phyloP scores from a whole-genome alignment of 2,329 filamentous ascomycete species.

The Seiridium unicorne region DNA sequence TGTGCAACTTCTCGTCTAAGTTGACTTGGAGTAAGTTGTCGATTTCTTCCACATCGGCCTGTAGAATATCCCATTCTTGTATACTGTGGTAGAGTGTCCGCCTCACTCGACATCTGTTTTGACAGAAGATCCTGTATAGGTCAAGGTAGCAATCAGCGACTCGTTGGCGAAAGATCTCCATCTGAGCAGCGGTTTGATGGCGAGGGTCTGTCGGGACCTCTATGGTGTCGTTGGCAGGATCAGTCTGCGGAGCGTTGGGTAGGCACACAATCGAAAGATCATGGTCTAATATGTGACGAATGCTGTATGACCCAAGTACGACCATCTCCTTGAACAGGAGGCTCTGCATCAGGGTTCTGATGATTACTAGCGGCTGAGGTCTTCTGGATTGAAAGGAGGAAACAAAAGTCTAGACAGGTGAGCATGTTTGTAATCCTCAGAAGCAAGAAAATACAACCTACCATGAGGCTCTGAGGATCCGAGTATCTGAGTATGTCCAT shows the following conservation, averaged over 20 bases:
- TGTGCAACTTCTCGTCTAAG: slow-evolving; percentile 59
- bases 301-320: slow-evolving; percentile 64
- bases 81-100: slow-evolving; percentile 84
- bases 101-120: slow-evolving; percentile 88
- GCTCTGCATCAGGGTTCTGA: slow-evolving; percentile 75
- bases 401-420: slow-evolving; percentile 62
- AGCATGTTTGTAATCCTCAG: neutral
- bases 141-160: slow-evolving; percentile 75
- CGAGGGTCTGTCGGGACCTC: slow-evolving; percentile 73
- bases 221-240: slow-evolving; percentile 72
- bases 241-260: slow-evolving; percentile 67
- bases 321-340: slow-evolving; percentile 73
- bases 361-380: slow-evolving; percentile 80
- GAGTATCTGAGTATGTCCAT: slow-evolving; percentile 66
- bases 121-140: slow-evolving; percentile 78
- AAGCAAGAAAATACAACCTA: slow-evolving; percentile 34
- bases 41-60: slow-evolving; percentile 76
- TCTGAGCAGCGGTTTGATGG: slow-evolving; percentile 68
- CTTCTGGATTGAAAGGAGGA: slow-evolving; percentile 73
- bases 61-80: slow-evolving; percentile 78
- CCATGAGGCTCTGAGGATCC: slow-evolving; percentile 68
- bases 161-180: slow-evolving; percentile 66
- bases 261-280: slow-evolving; percentile 79
- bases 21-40: slow-evolving; percentile 65
- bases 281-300: slow-evolving; percentile 74